Percentiles rank a stretch among this genome's conserved stretches.
phyloP scores from a whole-genome alignment of 257 asterid species.

The Rehmannia glutinosa region DNA sequence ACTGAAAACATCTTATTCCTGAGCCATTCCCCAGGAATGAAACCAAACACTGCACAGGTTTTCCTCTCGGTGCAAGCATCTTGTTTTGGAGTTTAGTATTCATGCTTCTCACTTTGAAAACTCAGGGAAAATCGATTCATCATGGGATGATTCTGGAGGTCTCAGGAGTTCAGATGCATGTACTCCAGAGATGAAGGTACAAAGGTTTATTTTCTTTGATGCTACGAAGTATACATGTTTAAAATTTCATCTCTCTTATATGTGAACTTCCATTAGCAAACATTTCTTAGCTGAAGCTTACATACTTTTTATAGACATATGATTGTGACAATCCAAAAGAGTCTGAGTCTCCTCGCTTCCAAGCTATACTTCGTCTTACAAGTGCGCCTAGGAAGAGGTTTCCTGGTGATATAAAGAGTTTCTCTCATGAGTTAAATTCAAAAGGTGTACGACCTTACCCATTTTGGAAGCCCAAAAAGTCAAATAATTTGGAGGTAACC shows the following conservation, averaged over 20 bases:
- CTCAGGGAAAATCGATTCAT: slow-evolving; percentile 36
- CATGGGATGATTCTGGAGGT: slow-evolving; percentile 40
- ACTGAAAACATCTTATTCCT: too few species aligned
- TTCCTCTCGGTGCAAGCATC: neutral
- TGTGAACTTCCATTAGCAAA: too few species aligned
- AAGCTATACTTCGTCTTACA: slow-evolving; percentile 97
- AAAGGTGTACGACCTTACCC: slow-evolving; percentile 99
- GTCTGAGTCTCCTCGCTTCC: slow-evolving; percentile 96
- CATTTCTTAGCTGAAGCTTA: slow-evolving; percentile 1
- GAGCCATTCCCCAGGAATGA: too few species aligned
- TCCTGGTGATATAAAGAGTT: slow-evolving; percentile 95
- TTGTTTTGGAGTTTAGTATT: neutral
- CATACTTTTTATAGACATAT: slow-evolving; percentile 48
- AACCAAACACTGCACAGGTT: too few species aligned
- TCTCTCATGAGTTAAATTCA: slow-evolving; percentile 94
- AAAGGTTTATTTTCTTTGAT: slow-evolving; percentile 29
- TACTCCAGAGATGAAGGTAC: slow-evolving; percentile 59
- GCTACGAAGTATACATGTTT: slow-evolving; percentile 12
- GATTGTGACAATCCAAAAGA: slow-evolving; percentile 96
- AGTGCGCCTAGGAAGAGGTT: slow-evolving; percentile 98
- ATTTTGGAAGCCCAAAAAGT: slow-evolving; percentile 90
- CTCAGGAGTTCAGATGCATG: slow-evolving; percentile 45
- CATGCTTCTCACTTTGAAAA: slow-evolving; percentile 17
- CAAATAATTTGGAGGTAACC: slow-evolving; percentile 89
- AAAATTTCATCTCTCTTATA: neutral